phyloP scores from a whole-genome alignment of 805 yeast genomes.

The Candida anglica region DNA sequence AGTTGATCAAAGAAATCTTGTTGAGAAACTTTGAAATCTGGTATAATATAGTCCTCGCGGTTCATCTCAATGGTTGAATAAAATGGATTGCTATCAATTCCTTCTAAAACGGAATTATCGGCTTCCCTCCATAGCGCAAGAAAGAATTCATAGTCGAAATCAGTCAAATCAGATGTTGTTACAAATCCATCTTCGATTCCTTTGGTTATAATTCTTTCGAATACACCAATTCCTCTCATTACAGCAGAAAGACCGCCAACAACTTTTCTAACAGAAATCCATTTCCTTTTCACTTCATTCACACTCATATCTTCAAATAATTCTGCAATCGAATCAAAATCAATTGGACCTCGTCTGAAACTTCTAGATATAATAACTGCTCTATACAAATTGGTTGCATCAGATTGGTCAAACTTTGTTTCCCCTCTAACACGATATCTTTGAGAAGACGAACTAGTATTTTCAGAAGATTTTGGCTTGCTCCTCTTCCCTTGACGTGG shows the following conservation, averaged over 20 bases:
- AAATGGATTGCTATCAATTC: conserved; percentile 32
- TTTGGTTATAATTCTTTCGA: conserved; percentile 61
- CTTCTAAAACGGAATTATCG: conserved; percentile 32
- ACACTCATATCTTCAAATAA: conserved; percentile 41
- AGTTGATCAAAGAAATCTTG: conserved; percentile 37
- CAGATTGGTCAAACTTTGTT: conserved; percentile 34
- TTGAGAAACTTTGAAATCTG: conserved; percentile 7
- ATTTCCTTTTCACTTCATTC: conserved; percentile 52
- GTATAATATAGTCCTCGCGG: conserved; percentile 34
- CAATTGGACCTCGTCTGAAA: conserved; percentile 50
- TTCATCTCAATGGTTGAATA: conserved; percentile 45
- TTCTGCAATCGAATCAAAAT: conserved; percentile 58
- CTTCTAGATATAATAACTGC: conserved; percentile 67
- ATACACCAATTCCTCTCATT: conserved; percentile 52
- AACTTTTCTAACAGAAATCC: conserved; percentile 63
- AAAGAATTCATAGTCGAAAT: conserved; percentile 48
- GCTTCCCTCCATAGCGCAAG: conserved; percentile 63
- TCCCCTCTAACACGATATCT: conserved; percentile 8
- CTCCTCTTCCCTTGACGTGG: conserved; percentile 6
- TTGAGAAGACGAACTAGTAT: neutral
- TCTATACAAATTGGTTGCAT: conserved; percentile 54
- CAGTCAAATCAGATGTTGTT: conserved; percentile 44
- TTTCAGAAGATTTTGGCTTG: conserved; percentile 3
- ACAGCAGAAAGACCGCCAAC: conserved; percentile 51
- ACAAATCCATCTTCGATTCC: conserved; percentile 57